Evolutionary conservation across 2,329 filamentous ascomycete genomes (phyloP).

Genomic region (Cladosporium cucumerinum): DNA sequence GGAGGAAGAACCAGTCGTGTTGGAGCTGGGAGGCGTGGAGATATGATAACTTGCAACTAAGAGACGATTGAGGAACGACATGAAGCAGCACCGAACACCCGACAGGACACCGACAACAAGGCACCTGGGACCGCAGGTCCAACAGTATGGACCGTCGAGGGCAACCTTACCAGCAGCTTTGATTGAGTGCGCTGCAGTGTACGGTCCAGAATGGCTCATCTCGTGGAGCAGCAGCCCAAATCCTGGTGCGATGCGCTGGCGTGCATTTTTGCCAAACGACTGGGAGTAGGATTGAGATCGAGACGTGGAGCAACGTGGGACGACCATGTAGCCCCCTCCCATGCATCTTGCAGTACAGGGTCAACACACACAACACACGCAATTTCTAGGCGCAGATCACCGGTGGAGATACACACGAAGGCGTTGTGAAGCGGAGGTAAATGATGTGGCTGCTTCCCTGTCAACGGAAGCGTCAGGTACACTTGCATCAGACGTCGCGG

Average conservation of each 20-base stretch:
- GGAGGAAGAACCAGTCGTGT: constrained; percentile 17
- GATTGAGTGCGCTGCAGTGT: constrained; percentile 12
- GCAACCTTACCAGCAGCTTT: constrained; percentile 16
- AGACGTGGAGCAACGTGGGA: constrained; percentile 27
- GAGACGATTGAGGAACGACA: constrained; percentile 21
- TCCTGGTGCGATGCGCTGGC: constrained; percentile 79
- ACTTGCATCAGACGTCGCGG: constrained; percentile 23
- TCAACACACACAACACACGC: constrained; percentile 20
- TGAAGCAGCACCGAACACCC: constrained; percentile 25
- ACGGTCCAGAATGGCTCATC: constrained; percentile 27
- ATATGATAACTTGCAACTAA: constrained; percentile 15
- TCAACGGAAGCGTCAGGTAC: constrained; percentile 20
- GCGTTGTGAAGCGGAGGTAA: constrained; percentile 17
- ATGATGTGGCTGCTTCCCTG: constrained; percentile 13
- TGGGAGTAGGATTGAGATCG: constrained; percentile 27
- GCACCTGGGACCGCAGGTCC: constrained; percentile 20
- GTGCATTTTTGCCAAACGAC: constrained; percentile 77
- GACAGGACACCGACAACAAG: constrained; percentile 30
- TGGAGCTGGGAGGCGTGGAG: constrained; percentile 16
- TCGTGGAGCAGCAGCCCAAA: constrained; percentile 33
- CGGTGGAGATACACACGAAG: constrained; percentile 23
- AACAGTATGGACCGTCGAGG: constrained; percentile 23
- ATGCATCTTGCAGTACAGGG: constrained; percentile 30
- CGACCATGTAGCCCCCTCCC: constrained; percentile 8
- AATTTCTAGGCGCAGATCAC: constrained; percentile 33